Base-by-base conservation (phyloP, 495 filamentous ascomycete genomes). In the Stereocaulon alpinum region DNA sequence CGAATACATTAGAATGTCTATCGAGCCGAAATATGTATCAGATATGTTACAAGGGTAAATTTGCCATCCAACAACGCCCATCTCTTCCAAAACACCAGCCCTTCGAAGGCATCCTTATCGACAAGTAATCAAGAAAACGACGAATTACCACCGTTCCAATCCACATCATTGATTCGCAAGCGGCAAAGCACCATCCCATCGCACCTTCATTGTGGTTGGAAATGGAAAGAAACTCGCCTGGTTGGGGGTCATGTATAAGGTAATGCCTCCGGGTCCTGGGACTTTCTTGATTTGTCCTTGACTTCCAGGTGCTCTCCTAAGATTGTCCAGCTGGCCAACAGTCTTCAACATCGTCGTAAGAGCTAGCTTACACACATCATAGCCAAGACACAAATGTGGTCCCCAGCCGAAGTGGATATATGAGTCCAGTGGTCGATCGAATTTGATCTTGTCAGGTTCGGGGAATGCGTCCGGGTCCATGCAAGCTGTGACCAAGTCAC, bases 201-300 rank as follows among this genome's bases (percentile, higher is more conserved):
- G 71, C 6, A 78, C 68, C 65, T 77, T 78, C 75, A 77, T 85
- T 24, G 78, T 85, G 3, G 80, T 78, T 0, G 88, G 88, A 70
- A 88, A 89, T 2, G 86, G 80, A 62, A 78, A 86, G 64, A 81
- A 80, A n/a, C 74, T 74, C 22, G 83, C 86, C 68, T 85, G 82
- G 65, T 91, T 82, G 56, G 85, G 80, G 44, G 80, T 79, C 78
- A 92, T 79, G 58, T 90, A 91, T 55, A 82, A 73, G 15, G 79
- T 78, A 56, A 80, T 77, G 0, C 79, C 84, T 17, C 77, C 81
- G 1, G 75, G 72, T 10, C 73, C 75, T 0, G 72, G 64, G 5
- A 89, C 70, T 67, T 77, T 84, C 73, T 89, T 91, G 58, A 91
- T 67, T 58, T 82, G 71, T 1, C 88, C 88, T 71, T 86, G 82